Conservation (phyloP, 352 stramenopile species). For the Phytopythium chamaehyphon region DNA sequence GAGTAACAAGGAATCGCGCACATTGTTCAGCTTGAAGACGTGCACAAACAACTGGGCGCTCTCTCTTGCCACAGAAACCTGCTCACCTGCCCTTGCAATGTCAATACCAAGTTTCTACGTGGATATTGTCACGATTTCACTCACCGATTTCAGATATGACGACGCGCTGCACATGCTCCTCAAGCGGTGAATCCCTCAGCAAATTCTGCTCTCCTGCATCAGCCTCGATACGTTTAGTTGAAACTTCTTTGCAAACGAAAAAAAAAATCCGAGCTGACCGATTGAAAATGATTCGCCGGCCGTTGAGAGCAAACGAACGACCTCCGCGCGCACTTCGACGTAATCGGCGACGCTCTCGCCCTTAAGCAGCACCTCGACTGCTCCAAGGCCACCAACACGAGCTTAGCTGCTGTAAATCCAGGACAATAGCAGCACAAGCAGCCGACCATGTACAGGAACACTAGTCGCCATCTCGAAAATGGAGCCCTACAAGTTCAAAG, state of each 20-base stretch:
- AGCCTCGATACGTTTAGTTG: not conserved
- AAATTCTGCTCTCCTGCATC: conserved; percentile 27
- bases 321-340: conserved; percentile 20
- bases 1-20: conserved; percentile 9
- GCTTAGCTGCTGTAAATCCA: not conserved
- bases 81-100: not conserved
- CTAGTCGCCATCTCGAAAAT: too few relatives aligned
- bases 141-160: conserved; percentile 39
- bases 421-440: too few relatives aligned
- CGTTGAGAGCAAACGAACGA: conserved; percentile 21
- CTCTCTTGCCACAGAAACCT: conserved; percentile 14
- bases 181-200: conserved; percentile 15
- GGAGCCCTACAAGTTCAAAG: too few relatives aligned
- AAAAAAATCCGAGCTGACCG: not conserved
- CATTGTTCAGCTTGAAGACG: conserved; percentile 72
- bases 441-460: not conserved
- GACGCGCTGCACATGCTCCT: conserved; percentile 32
- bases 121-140: not conserved
- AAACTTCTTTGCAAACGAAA: conserved; percentile 25
- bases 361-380: conserved; percentile 59
- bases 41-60: conserved; percentile 52
- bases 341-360: conserved; percentile 44
- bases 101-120: too few relatives aligned
- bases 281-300: conserved; percentile 3
- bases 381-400: not conserved